Evolutionary conservation across 2,329 filamentous ascomycete genomes (phyloP).

Genomic region (Apiospora saccharicola): DNA sequence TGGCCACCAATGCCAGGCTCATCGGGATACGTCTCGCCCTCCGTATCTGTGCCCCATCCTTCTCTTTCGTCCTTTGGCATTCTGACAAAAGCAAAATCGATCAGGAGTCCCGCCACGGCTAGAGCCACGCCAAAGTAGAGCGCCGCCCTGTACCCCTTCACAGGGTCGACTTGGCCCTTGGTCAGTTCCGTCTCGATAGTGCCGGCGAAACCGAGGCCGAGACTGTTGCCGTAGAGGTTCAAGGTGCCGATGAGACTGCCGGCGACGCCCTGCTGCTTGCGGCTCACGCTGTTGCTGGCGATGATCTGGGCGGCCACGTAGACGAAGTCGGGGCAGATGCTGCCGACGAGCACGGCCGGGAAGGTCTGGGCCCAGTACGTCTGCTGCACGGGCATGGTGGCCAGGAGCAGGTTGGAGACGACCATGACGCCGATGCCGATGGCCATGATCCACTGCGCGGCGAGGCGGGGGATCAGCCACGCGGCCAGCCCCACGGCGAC

Average conservation of each 20-base stretch:
- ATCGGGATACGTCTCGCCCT: conserved; percentile 3
- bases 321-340: conserved; percentile 35
- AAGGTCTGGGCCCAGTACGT: conserved; percentile 46
- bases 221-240: conserved; percentile 50
- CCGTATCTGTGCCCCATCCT: conserved; percentile 19
- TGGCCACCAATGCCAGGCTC: not conserved
- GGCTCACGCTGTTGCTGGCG: conserved; percentile 57
- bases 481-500: conserved; percentile 38
- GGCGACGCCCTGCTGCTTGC: conserved; percentile 58
- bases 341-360: conserved; percentile 43
- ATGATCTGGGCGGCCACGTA: conserved; percentile 55
- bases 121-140: conserved; percentile 19
- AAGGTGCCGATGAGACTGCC: conserved; percentile 56
- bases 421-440: conserved; percentile 41
- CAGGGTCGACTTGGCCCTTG: not conserved
- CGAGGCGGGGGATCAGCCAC: conserved; percentile 45
- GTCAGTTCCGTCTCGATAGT: conserved; percentile 38
- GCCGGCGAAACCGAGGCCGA: conserved; percentile 53
- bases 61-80: conserved; percentile 23
- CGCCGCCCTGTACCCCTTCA: conserved; percentile 6
- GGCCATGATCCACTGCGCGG: conserved; percentile 46
- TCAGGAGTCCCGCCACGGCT: not conserved
- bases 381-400: conserved; percentile 44
- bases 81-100: conserved; percentile 24
- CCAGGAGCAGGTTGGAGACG: conserved; percentile 40